Conservation (phyloP, 768 basidiomycete genomes). For the Dendrothele bispora region DNA sequence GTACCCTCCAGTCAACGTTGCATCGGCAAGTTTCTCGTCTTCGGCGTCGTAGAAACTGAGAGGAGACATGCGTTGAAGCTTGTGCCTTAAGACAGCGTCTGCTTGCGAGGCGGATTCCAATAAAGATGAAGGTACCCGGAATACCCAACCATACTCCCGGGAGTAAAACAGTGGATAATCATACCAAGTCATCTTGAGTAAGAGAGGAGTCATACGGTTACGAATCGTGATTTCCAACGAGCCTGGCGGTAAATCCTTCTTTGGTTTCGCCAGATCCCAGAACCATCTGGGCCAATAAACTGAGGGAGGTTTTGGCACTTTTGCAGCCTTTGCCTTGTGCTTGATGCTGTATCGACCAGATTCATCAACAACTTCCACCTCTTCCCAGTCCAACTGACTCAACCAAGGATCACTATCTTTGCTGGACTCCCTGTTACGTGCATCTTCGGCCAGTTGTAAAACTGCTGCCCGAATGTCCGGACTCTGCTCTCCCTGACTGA, state of each 20-base stretch:
- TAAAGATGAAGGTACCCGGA: constrained; percentile 60
- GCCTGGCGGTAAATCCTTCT: constrained; percentile 64
- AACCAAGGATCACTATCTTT: constrained; percentile 53
- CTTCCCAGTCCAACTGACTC: constrained; percentile 68
- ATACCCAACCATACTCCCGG: constrained; percentile 89
- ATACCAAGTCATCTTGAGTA: constrained; percentile 86
- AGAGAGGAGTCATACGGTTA: constrained; percentile 78
- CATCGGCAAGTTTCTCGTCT: constrained; percentile 59
- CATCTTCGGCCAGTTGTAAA: constrained; percentile 37
- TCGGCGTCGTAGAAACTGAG: constrained; percentile 62
- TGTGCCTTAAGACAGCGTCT: not conserved
- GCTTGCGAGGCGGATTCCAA: not conserved
- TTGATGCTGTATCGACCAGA: constrained; percentile 24
- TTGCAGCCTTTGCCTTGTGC: constrained; percentile 22
- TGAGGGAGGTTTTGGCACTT: constrained; percentile 41
- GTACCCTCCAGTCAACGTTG: constrained; percentile 46
- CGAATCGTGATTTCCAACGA: constrained; percentile 84
- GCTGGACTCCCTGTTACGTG: constrained; percentile 22
- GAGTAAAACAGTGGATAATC: constrained; percentile 85
- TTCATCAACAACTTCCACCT: constrained; percentile 15
- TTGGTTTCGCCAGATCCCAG: constrained; percentile 82
- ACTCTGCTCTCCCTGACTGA: constrained; percentile 45
- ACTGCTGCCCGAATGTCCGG: constrained; percentile 35
- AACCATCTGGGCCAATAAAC: constrained; percentile 97
- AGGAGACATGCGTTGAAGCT: constrained; percentile 38